These are phyloP conservation scores for Artemisia tridentata DNA, from an alignment of 129 eudicot species.

Conservation along the genomic window DNA sequence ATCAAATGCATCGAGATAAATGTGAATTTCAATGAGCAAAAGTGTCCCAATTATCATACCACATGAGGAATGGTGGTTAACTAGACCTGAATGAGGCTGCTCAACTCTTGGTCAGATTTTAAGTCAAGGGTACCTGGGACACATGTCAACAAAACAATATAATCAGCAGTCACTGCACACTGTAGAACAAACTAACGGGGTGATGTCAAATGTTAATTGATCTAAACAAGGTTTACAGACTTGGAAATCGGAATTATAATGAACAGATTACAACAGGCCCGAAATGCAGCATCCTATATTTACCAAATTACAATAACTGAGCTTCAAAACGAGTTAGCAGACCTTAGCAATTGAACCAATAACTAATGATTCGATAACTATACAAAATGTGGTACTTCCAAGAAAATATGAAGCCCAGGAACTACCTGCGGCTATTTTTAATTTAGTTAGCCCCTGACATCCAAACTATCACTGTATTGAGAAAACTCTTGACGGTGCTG, in stretches of 20 bases:
- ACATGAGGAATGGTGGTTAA: no score
- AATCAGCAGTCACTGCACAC: not conserved
- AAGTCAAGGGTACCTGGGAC: no score
- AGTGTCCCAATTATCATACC: no score
- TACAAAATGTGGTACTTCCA: conserved; percentile 44
- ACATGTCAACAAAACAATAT: not conserved
- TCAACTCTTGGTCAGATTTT: no score
- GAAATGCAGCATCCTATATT: conserved; percentile 16
- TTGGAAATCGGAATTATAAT: conserved; percentile 10
- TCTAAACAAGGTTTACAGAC: conserved; percentile 26
- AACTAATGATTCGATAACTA: conserved; percentile 35
- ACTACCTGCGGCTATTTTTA: not conserved
- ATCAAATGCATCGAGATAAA: no score
- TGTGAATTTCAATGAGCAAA: no score
- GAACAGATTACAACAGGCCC: conserved; percentile 18
- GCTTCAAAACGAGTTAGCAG: conserved; percentile 18
- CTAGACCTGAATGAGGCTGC: no score
- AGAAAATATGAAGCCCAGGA: conserved; percentile 15
- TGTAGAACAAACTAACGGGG: not conserved
- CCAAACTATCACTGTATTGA: conserved; percentile 16
- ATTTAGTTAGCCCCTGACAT: conserved; percentile 6
- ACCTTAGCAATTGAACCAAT: conserved; percentile 18
- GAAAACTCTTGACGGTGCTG: conserved; percentile 17
- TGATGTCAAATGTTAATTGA: conserved; percentile 8
- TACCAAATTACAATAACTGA: conserved; percentile 35